Evolutionary conservation across 345 rosid genomes (phyloP), one percentile per base, ranked within the genome.

Genomic region (Limnanthes douglasii): DNA sequence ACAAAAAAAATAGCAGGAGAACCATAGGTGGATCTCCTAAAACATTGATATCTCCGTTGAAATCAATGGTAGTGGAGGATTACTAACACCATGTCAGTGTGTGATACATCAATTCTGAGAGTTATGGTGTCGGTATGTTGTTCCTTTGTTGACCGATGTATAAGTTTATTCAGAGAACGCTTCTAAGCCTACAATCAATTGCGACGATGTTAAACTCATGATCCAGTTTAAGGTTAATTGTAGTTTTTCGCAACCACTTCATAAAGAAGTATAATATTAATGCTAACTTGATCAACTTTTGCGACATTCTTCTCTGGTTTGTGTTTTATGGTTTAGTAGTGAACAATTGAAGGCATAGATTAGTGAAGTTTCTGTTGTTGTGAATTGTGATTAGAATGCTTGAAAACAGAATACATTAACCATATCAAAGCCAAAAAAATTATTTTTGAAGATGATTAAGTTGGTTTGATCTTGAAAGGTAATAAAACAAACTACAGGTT

Each of bases 181-280:
- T 5, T 81, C 66, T 16, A 90, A 77, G 64, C 11, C 70, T n/a
- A 39, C 73, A 5, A 66, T 84, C 27, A 95, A 90, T 22, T 60
- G 65, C 16, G 98, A 90, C 6, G 98, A 84, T 56, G 70, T 84
- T 37, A 84, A 84, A 63, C 94, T 84, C 4, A 86, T 95, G 6
- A 71, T 74, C 52, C 98, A 75, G 26, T 84, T 95, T 1, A 84
- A 74, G 73, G 85, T 74, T 34, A 83, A 77, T 46, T 77, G 70
- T 64, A 79, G 86, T 69, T 77, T 84, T 66, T 80, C 95, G 1
- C 95, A 90, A 27, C 95, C 98, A 19, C 95, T 94, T 4, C 83
- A 93, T 0, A 52, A 95, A 71, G 97, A 83, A 80, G 97, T 78
- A 56, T 16, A 12, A 38, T 30, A 15, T 39, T 30, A 21, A 18